phyloP scores from a whole-genome alignment of 2,329 filamentous ascomycete species.

The Ceratocystis lukuohia region DNA sequence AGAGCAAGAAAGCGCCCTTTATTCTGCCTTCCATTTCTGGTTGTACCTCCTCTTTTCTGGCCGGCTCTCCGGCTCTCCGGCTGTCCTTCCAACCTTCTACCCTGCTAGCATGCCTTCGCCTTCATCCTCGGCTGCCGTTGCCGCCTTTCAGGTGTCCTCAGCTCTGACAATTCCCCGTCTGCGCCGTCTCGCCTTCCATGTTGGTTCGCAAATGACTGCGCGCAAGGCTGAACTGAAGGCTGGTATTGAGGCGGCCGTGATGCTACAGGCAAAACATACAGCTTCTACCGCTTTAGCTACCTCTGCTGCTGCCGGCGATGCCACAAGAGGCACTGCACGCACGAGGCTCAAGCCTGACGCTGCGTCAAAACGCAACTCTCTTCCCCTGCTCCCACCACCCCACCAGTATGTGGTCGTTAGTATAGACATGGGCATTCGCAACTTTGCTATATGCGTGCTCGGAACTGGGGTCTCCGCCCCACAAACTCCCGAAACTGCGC shows the following conservation, averaged over 20 bases:
- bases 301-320: neutral
- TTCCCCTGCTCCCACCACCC: neutral
- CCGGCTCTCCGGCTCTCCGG: neutral
- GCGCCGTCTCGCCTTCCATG: conserved; percentile 11
- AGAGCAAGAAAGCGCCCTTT: no score
- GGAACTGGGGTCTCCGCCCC: neutral
- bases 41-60: no score
- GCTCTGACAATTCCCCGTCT: conserved; percentile 8
- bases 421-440: conserved; percentile 18
- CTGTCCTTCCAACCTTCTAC: neutral
- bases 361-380: neutral
- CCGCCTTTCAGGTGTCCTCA: neutral
- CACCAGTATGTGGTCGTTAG: conserved; percentile 2
- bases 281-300: neutral
- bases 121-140: neutral
- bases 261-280: neutral
- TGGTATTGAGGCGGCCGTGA: neutral
- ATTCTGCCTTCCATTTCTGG: no score
- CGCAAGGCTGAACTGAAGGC: conserved; percentile 8
- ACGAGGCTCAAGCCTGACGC: neutral
- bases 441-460: conserved; percentile 14
- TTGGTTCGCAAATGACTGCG: conserved; percentile 4
- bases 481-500: neutral
- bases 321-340: neutral
- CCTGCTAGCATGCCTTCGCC: neutral